Evolutionary conservation across 371 early-diverging fungal genomes (phyloP).

Genomic region (Circinella minor): DNA sequence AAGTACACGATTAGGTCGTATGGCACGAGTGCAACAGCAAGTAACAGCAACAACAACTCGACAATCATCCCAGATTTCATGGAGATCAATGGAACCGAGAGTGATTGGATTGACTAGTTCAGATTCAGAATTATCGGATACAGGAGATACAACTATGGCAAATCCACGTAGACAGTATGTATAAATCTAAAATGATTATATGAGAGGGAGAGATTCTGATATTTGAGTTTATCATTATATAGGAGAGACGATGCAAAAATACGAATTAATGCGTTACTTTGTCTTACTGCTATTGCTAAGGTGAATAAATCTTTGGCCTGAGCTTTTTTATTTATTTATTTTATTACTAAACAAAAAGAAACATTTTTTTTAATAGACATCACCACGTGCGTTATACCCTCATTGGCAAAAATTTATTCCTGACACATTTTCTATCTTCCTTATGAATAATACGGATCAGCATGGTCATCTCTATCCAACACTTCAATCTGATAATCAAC

Average conservation of each 20-base stretch:
- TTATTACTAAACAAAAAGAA: no score
- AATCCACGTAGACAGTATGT: constrained; percentile 33
- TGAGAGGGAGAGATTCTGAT: no score
- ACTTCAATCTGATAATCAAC: constrained; percentile 42
- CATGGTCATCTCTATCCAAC: constrained; percentile 24
- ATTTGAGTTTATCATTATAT: neutral
- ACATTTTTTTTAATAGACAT: constrained; percentile 30
- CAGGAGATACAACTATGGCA: constrained; percentile 35
- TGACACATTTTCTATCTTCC: constrained; percentile 45
- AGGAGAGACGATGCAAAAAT: constrained; percentile 58
- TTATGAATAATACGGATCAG: constrained; percentile 28
- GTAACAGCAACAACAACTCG: neutral
- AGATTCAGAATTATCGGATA: constrained; percentile 70
- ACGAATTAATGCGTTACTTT: constrained; percentile 61
- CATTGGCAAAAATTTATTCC: constrained; percentile 66
- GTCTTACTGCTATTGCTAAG: constrained; percentile 58
- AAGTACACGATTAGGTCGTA: neutral
- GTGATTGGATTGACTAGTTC: constrained; percentile 42
- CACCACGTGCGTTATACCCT: constrained; percentile 61
- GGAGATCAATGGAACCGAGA: constrained; percentile 18
- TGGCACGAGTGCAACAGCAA: constrained; percentile 4
- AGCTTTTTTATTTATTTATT: no score
- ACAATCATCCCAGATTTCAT: constrained; percentile 23
- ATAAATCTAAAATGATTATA: neutral
- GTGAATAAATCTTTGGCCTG: constrained; percentile 18